Percentiles rank a stretch among this genome's conserved stretches.
Evolutionary conservation across 2,329 filamentous ascomycete species (phyloP).

Genomic region (Fulvia fulva): DNA sequence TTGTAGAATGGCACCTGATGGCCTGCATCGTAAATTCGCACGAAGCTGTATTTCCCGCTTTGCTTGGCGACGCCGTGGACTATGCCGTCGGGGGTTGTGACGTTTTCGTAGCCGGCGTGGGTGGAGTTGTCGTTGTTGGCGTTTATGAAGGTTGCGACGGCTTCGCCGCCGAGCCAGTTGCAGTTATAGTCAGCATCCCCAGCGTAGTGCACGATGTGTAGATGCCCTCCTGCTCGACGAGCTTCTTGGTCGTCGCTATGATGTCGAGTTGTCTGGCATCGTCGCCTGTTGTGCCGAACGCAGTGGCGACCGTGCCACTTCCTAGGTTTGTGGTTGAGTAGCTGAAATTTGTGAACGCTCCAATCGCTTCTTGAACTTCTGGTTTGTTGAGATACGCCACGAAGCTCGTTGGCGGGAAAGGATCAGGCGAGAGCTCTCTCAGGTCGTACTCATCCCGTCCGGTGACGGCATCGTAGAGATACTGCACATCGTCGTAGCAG

Average conservation of each 20-base stretch:
- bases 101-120: constrained; percentile 47
- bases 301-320: constrained; percentile 39
- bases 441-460: constrained; percentile 59
- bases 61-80: constrained; percentile 54
- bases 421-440: constrained; percentile 52
- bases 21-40: constrained; percentile 48
- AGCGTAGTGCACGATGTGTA: constrained; percentile 42
- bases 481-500: constrained; percentile 52
- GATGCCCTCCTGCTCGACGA: constrained; percentile 39
- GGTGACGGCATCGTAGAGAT: constrained; percentile 48
- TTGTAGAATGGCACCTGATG: constrained; percentile 55
- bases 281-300: constrained; percentile 49
- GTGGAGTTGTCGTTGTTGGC: constrained; percentile 42
- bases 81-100: constrained; percentile 42
- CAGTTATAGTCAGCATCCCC: constrained; percentile 49
- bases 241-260: constrained; percentile 38
- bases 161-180: constrained; percentile 47
- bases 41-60: constrained; percentile 48
- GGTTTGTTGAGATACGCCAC: constrained; percentile 54
- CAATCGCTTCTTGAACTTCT: constrained; percentile 52
- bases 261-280: constrained; percentile 44
- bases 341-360: constrained; percentile 58
- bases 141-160: constrained; percentile 38
- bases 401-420: constrained; percentile 53
- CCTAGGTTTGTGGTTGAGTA: constrained; percentile 47